Evolutionary conservation across 768 basidiomycete species (phyloP).

Genomic region (Lentinus tigrinus): DNA sequence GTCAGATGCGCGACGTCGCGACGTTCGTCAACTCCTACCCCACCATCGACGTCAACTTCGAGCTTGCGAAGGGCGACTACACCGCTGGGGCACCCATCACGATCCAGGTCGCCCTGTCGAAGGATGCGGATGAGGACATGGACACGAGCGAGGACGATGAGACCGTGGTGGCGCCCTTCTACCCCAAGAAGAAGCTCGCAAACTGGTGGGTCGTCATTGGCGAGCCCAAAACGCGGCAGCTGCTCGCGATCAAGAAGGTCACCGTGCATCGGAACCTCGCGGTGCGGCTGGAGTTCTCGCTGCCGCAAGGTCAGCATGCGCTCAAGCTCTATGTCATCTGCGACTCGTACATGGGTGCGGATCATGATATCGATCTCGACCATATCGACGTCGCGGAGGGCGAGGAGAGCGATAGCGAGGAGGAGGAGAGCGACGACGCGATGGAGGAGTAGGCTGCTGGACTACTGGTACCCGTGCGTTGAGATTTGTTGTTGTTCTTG

Average conservation of each 20-base stretch:
- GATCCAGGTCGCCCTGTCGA: conserved; percentile 74
- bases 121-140: conserved; percentile 69
- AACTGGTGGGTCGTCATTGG: conserved; percentile 99
- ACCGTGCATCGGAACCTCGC: conserved; percentile 72
- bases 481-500: not conserved
- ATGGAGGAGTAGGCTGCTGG: conserved; percentile 45
- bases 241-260: conserved; percentile 86
- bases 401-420: conserved; percentile 78
- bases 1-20: conserved; percentile 93
- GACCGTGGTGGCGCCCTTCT: conserved; percentile 89
- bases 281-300: conserved; percentile 85
- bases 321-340: conserved; percentile 91
- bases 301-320: conserved; percentile 80
- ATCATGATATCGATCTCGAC: conserved; percentile 86
- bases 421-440: conserved; percentile 67
- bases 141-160: conserved; percentile 64
- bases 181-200: conserved; percentile 85
- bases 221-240: conserved; percentile 73
- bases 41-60: conserved; percentile 86
- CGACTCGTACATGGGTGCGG: conserved; percentile 88
- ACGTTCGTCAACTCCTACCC: conserved; percentile 96
- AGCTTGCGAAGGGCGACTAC: conserved; percentile 85
- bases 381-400: conserved; percentile 87
- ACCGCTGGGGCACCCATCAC: conserved; percentile 83
- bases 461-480: not conserved